Percentiles rank a stretch among this genome's conserved stretches.
These are phyloP conservation scores for Hypomyces perniciosus DNA, from an alignment of 2,329 filamentous ascomycete species.

Conservation along the genomic window DNA sequence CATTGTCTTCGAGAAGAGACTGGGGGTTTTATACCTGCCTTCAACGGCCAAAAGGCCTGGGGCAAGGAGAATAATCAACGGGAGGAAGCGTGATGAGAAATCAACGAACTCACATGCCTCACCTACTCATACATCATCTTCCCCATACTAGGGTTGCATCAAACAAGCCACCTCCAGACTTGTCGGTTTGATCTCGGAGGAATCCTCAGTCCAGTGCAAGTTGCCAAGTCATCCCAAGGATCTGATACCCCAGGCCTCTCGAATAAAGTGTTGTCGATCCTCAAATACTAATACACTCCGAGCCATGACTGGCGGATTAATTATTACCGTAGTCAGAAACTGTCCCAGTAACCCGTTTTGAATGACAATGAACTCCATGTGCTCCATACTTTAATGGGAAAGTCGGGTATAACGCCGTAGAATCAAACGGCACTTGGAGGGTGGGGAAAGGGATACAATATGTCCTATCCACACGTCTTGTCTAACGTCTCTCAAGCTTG, in stretches of 20 bases:
- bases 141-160: not conserved
- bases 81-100: too few relatives aligned
- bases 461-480: too few relatives aligned
- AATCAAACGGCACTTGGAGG: too few relatives aligned
- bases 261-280: not conserved
- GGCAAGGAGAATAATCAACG: not conserved
- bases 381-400: too few relatives aligned
- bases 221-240: not conserved
- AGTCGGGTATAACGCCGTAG: too few relatives aligned
- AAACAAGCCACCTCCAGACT: not conserved
- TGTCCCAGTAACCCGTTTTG: not conserved
- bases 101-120: too few relatives aligned
- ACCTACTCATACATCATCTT: too few relatives aligned
- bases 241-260: not conserved
- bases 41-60: too few relatives aligned
- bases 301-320: constrained; percentile 13
- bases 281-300: not conserved
- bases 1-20: not conserved
- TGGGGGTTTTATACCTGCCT: too few relatives aligned
- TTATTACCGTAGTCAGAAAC: not conserved
- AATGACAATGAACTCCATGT: not conserved
- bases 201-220: not conserved
- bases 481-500: too few relatives aligned
- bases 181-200: constrained; percentile 12
- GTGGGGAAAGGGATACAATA: too few relatives aligned